Evolutionary conservation across 2,329 filamentous ascomycete species (phyloP), one percentile per base, ranked within the genome.

Genomic region (Myriosclerotinia duriaeana): DNA sequence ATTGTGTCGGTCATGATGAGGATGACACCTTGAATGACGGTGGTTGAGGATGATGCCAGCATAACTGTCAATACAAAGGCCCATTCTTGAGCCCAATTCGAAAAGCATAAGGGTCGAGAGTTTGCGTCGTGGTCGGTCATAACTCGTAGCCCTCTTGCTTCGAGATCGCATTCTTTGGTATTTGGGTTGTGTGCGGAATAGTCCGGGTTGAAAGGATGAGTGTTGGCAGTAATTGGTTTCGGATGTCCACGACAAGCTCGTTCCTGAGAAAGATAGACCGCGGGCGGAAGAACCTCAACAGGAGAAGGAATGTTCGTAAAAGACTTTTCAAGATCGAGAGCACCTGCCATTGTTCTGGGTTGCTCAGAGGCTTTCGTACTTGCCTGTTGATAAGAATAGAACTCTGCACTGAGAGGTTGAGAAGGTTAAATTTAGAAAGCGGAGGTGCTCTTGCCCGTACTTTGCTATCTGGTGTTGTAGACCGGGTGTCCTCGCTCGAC

Each of bases 1-100:
- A 89, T 87, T 54, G 83, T 84, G 0, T 84, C 84, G 1, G 86
- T 87, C 68, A 89, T 85, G 67, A 89, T 87, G 3, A 87, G 82
- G 5, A 85, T 81, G 5, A 82, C 80, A 15, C 87, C 88, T 9
- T 80, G 79, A 38, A 88, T 78, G 71, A 90, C 87, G 5, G 83
- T 83, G 12, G 81, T 82, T 72, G 87, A 86, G 4, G 84, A 87
- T 54, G 89, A 87, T 2, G 87, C 87, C 78, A 89, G 85, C 1
- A 88, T 90, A 12, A 87, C 85, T 1, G 72, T 74, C 9, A 74
- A 73, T 8, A 74, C 67, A 40, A 74, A 74, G 9, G 71, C 66
- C 38, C 48, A 68, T 68, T 74, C 73, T 40, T 74, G 68, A 30
- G 73, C 70, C 20, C 60, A 17, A 34, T 69, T 74, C 14, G 65